Base-by-base conservation (phyloP, 345 rosid species). In the Diplotaxis tenuifolia region DNA sequence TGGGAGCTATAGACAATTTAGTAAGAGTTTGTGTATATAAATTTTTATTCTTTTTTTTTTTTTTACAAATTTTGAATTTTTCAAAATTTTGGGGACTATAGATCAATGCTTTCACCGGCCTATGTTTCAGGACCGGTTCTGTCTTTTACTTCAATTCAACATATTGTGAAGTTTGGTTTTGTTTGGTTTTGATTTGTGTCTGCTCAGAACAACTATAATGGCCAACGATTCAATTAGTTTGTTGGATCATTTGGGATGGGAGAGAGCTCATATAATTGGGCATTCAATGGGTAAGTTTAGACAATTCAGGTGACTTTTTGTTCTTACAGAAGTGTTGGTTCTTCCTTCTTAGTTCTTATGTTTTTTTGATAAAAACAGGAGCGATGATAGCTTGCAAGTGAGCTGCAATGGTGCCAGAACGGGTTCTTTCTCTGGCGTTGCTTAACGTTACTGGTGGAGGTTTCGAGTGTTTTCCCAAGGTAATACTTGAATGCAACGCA, bases 371-470 rank as follows among this genome's bases (percentile, higher is more conserved):
- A 22, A 21, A n/a, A 70, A 67, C 86, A 95, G 98, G 99, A 73
- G 99, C 89, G 23, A 95, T 95, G 99, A 86, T 95, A 72, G 85
- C 97, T 84, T 92, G 93, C 80, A 92, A 95, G 79, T 64, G 92
- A 81, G 97, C 97, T 62, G 93, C 96, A 62, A 76, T 88, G 88
- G 98, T 77, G 69, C 99, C 99, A 0, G 76, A 82, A 8, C 86
- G 99, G 70, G 82, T 95, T 78, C 74, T 86, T 45, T 92, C 99
- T 40, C 72, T 95, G 73, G 99, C 98, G 1, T 79, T 95, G 61
- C 92, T 95, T 65, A 95, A 90, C 70, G 99, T 92, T 5, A 95
- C 99, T 1, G 99, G 99, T 62, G 99, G 99, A 61, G 99, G 99
- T 55, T 92, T 86, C 50, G 82, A 95, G 73, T 92, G 99, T 79